Evolutionary conservation across 2,329 filamentous ascomycete species (phyloP).

Genomic region (Tolypocladium ovalisporum): DNA sequence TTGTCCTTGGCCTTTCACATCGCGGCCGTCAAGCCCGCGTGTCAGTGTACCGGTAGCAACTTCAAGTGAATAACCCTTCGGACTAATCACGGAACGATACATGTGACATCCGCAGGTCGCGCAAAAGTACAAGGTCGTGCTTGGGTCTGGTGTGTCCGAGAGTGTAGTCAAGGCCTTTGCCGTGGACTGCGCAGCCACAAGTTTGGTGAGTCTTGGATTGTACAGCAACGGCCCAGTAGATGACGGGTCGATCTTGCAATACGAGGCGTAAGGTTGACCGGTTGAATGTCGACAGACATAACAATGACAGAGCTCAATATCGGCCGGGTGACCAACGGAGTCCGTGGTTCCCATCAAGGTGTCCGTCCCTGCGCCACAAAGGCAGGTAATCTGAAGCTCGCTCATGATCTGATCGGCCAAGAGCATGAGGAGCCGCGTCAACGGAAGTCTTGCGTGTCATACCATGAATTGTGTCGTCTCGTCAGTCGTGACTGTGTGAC

Average conservation of each 20-base stretch:
- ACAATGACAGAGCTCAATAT: constrained; percentile 21
- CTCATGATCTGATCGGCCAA: neutral
- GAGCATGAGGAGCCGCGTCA: neutral
- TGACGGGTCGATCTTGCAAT: constrained; percentile 8
- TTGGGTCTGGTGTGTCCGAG: neutral
- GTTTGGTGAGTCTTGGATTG: constrained; percentile 4
- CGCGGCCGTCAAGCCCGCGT: neutral
- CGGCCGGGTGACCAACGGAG: neutral
- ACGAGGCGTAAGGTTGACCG: constrained; percentile 27
- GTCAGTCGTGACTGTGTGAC: too few species aligned
- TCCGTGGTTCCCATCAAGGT: neutral
- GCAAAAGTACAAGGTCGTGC: constrained; percentile 25
- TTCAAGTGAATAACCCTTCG: neutral
- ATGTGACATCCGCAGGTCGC: constrained; percentile 29
- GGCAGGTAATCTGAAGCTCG: neutral
- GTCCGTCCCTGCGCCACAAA: neutral
- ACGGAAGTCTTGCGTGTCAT: too few species aligned
- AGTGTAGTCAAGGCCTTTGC: neutral
- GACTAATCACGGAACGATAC: constrained; percentile 12
- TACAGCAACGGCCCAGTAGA: constrained; percentile 12
- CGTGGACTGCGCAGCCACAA: neutral
- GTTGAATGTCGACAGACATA: constrained; percentile 18
- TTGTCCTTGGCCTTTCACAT: neutral
- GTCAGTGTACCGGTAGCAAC: neutral
- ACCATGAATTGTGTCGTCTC: neutral